These are phyloP conservation scores for Nymphaea colorata DNA, from an alignment of 164 flowering plant genomes.

Conservation along the genomic window DNA sequence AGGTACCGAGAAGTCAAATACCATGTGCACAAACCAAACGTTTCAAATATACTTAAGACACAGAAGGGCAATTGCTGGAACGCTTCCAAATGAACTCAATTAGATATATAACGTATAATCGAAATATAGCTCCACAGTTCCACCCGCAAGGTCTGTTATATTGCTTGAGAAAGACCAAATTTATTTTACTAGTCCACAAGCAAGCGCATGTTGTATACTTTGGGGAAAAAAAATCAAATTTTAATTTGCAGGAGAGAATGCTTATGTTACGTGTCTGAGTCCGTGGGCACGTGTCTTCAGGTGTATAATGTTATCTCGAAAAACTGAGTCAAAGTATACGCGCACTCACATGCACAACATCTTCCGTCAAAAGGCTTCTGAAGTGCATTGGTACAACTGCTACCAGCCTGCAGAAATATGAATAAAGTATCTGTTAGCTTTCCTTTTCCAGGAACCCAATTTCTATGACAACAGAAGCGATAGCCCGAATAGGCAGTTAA, in stretches of 20 bases:
- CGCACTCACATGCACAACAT: neutral
- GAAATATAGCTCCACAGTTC: too few relatives aligned
- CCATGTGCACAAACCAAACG: neutral
- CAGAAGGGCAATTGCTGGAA: neutral
- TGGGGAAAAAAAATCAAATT: neutral
- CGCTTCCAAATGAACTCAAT: too few relatives aligned
- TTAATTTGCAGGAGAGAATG: neutral
- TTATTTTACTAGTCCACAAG: too few relatives aligned
- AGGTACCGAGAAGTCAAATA: neutral
- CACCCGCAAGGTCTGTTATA: too few relatives aligned
- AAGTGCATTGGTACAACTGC: too few relatives aligned
- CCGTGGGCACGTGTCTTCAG: neutral
- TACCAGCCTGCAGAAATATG: too few relatives aligned
- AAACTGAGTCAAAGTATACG: neutral
- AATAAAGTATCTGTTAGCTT: too few relatives aligned
- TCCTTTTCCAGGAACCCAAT: too few relatives aligned
- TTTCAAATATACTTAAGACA: neutral
- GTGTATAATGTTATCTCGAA: neutral
- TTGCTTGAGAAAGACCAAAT: too few relatives aligned
- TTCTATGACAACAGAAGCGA: too few relatives aligned
- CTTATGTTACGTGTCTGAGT: neutral
- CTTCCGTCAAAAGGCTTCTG: neutral
- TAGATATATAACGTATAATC: too few relatives aligned
- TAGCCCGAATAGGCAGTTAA: neutral
- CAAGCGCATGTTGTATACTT: neutral